Conservation (phyloP, 768 basidiomycete genomes). For the Krasilnikovozyma curviuscula region DNA sequence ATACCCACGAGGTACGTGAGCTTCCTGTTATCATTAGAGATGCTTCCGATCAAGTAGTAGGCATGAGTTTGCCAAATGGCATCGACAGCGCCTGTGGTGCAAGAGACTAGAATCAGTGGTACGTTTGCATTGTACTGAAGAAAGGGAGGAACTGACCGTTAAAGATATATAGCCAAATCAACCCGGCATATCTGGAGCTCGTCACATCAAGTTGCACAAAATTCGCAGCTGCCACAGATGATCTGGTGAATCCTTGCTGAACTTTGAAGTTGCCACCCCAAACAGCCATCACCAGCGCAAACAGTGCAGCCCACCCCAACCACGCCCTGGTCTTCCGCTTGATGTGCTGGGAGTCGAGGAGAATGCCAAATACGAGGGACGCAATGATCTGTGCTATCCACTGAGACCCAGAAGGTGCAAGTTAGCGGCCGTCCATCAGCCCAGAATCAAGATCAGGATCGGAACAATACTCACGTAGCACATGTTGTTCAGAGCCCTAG, state of each 20-base stretch:
- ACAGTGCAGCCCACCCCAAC: background rate
- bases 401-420: too few relatives aligned
- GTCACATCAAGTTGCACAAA: background rate
- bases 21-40: conserved; percentile 64
- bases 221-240: background rate
- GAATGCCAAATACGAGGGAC: background rate
- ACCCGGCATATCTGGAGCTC: background rate
- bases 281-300: background rate
- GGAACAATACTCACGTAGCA: too few relatives aligned
- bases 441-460: too few relatives aligned
- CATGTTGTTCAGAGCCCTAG: background rate
- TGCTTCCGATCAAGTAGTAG: conserved; percentile 34
- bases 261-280: background rate
- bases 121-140: too few relatives aligned
- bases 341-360: background rate
- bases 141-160: too few relatives aligned
- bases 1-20: conserved; percentile 65
- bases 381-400: conserved; percentile 1
- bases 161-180: background rate
- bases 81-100: too few relatives aligned
- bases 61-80: background rate
- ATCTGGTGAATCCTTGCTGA: background rate
- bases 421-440: too few relatives aligned
- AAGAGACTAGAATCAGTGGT: too few relatives aligned
- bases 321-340: background rate